Percentiles rank a stretch among this genome's conserved stretches.
These are phyloP conservation scores for Vitrella brassicaformis DNA, from an alignment of 73 alveolate genomes.

Conservation along the genomic window DNA sequence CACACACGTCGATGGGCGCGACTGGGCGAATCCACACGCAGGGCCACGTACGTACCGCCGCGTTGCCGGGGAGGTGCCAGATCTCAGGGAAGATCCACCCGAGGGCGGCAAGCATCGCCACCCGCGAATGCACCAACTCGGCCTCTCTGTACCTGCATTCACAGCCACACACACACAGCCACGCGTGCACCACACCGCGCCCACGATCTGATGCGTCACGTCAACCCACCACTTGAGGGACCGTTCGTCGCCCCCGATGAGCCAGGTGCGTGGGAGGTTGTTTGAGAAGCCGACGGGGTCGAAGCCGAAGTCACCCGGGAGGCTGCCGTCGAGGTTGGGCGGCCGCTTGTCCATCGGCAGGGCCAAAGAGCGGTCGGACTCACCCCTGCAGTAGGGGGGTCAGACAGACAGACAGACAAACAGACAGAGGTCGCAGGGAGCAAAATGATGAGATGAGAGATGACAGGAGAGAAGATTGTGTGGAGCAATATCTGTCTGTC, in stretches of 20 bases:
- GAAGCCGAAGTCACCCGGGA: conserved; percentile 19
- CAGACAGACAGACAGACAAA: not conserved
- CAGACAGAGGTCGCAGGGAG: too few relatives aligned
- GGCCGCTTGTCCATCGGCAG: not conserved
- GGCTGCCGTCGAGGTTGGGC: conserved; percentile 18
- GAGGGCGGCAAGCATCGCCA: conserved; percentile 18
- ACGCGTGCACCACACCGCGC: too few relatives aligned
- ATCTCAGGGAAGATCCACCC: conserved; percentile 2
- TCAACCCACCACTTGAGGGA: conserved; percentile 22
- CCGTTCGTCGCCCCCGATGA: conserved; percentile 4
- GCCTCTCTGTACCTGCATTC: conserved; percentile 28
- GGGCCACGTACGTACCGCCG: not conserved
- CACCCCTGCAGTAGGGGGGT: not conserved
- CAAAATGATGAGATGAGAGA: too few relatives aligned
- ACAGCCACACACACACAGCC: too few relatives aligned
- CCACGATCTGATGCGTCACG: too few relatives aligned
- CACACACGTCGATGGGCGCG: not conserved
- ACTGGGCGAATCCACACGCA: not conserved
- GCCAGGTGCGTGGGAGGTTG: not conserved
- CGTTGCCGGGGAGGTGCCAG: not conserved
- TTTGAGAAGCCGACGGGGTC: conserved; percentile 12
- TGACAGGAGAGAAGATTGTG: too few relatives aligned
- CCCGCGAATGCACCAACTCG: conserved; percentile 11
- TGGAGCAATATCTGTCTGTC: too few relatives aligned
- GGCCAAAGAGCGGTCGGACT: not conserved